Evolutionary conservation across 345 rosid genomes (phyloP).

Genomic region (Eucalyptus pauciflora): DNA sequence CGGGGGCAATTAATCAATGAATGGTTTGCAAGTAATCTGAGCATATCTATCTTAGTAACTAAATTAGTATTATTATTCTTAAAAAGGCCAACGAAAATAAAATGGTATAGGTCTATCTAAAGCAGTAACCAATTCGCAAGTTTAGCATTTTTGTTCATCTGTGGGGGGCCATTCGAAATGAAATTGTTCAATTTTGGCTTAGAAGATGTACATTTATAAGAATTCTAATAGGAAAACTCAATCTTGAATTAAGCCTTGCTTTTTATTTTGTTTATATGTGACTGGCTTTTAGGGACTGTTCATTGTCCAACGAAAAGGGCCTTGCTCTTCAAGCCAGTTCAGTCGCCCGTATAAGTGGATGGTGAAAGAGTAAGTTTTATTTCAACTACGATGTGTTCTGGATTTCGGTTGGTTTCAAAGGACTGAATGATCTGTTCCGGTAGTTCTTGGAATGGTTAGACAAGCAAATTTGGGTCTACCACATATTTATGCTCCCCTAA

Average conservation of each 20-base stretch:
- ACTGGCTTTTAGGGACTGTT: not conserved
- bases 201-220: not conserved
- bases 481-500: too few species aligned
- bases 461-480: not conserved
- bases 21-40: not conserved
- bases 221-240: not conserved
- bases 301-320: not conserved
- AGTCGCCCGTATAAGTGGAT: not conserved
- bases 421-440: not conserved
- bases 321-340: not conserved
- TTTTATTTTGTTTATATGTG: not conserved
- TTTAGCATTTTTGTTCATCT: not conserved
- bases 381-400: not conserved
- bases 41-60: not conserved
- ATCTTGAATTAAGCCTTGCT: not conserved
- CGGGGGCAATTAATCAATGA: not conserved
- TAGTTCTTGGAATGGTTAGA: not conserved
- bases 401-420: not conserved
- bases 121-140: not conserved
- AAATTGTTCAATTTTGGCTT: not conserved
- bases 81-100: not conserved
- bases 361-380: not conserved
- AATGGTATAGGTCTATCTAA: not conserved
- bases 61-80: too few species aligned
- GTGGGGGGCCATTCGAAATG: not conserved